Evolutionary conservation across 1,284 basidiomycete genomes (phyloP).

Genomic region (Erythrobasidium hasegawianum): DNA sequence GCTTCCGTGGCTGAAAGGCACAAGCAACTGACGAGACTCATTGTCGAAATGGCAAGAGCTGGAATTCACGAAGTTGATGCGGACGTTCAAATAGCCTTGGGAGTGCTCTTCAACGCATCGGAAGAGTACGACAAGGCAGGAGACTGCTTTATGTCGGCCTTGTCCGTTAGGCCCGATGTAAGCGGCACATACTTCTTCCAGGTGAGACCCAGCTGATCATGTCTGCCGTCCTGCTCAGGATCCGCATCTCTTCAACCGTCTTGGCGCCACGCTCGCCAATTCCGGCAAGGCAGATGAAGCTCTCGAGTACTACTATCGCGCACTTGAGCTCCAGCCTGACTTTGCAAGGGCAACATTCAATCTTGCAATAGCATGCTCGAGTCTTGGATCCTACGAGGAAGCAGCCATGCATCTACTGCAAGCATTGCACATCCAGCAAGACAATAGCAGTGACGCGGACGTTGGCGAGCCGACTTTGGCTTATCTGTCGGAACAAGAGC

Average conservation of each 20-base stretch:
- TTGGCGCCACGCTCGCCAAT: constrained; percentile 94
- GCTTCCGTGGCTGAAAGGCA: constrained; percentile 41
- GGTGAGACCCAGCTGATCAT: not conserved
- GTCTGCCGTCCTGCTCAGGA: constrained; percentile 66
- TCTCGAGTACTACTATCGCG: constrained; percentile 81
- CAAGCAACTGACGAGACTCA: constrained; percentile 45
- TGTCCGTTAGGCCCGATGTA: constrained; percentile 81
- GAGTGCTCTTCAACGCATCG: constrained; percentile 84
- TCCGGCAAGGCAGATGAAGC: constrained; percentile 73
- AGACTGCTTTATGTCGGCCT: constrained; percentile 87
- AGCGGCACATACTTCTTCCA: constrained; percentile 45
- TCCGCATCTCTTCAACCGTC: constrained; percentile 91
- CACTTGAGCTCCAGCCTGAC: constrained; percentile 81
- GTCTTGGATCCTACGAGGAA: constrained; percentile 62
- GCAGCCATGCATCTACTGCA: constrained; percentile 80
- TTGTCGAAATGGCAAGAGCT: constrained; percentile 49
- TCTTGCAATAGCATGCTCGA: constrained; percentile 46
- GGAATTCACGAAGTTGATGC: constrained; percentile 60
- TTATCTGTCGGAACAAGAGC: constrained; percentile 30
- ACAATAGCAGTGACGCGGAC: constrained; percentile 56
- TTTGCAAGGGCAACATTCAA: constrained; percentile 71
- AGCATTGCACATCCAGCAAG: constrained; percentile 76
- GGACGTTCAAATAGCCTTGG: constrained; percentile 92
- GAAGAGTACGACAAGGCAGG: constrained; percentile 91
- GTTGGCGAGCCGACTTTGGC: constrained; percentile 37